Evolutionary conservation across 2,329 filamentous ascomycete genomes (phyloP).

Genomic region (Stachybotrys elegans): DNA sequence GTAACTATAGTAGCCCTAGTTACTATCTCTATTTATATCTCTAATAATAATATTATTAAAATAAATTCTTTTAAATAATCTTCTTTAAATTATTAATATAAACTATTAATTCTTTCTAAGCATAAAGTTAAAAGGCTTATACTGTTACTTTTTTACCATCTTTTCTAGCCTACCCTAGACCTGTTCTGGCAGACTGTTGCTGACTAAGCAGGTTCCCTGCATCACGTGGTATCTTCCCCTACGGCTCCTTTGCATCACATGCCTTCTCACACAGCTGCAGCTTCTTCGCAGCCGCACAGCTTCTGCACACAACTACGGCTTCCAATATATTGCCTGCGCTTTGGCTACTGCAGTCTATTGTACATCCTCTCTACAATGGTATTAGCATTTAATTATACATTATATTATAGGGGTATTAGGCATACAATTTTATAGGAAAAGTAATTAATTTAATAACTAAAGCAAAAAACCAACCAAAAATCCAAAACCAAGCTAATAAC

Average conservation of each 20-base stretch:
- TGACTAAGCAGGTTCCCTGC: too few species aligned
- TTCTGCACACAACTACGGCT: background rate
- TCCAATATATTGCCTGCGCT: background rate
- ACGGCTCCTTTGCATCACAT: background rate
- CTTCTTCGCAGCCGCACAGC: too few species aligned
- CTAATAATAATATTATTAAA: too few species aligned
- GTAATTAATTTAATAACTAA: slow-evolving; percentile 1
- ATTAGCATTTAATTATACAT: too few species aligned
- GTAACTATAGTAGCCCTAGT: too few species aligned
- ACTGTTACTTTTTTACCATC: background rate
- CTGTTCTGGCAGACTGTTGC: too few species aligned
- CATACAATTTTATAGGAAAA: background rate
- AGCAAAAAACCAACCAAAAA: too few species aligned
- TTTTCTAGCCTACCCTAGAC: too few species aligned
- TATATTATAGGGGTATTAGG: background rate
- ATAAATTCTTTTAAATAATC: background rate
- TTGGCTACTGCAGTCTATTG: background rate
- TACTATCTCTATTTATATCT: too few species aligned
- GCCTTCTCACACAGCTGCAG: background rate
- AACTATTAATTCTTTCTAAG: slow-evolving; percentile 1
- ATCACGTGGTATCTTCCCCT: too few species aligned
- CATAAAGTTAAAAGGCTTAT: background rate
- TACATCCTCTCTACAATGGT: too few species aligned
- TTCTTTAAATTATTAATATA: background rate
- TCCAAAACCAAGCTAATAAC: background rate